These are phyloP conservation scores for Mucor velutinosus DNA, from an alignment of 371 early-diverging fungal species.

Conservation along the genomic window DNA sequence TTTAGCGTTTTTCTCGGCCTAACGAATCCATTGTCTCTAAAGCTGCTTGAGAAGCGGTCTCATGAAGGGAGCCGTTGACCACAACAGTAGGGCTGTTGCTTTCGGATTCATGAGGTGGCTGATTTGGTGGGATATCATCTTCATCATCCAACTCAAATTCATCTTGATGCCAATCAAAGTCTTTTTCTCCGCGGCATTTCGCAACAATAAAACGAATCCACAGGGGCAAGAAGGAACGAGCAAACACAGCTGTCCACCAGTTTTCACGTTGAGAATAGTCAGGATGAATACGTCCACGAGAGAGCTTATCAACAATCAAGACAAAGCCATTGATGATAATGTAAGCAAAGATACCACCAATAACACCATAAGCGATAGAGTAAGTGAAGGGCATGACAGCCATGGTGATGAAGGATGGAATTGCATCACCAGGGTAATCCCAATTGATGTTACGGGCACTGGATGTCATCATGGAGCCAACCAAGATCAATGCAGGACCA, in stretches of 20 bases:
- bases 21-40: neutral
- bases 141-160: conserved; percentile 31
- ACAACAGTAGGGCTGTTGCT: conserved; percentile 13
- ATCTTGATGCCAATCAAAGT: conserved; percentile 43
- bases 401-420: conserved; percentile 80
- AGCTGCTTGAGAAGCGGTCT: conserved; percentile 1
- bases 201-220: conserved; percentile 46
- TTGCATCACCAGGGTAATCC: conserved; percentile 75
- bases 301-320: conserved; percentile 48
- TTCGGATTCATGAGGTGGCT: neutral
- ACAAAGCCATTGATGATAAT: conserved; percentile 62
- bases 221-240: conserved; percentile 36
- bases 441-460: conserved; percentile 73
- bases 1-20: conserved; percentile 8
- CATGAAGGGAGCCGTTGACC: conserved; percentile 3
- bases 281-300: conserved; percentile 53
- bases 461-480: conserved; percentile 80
- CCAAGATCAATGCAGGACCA: conserved; percentile 75
- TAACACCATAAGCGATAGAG: conserved; percentile 72
- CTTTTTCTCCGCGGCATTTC: conserved; percentile 28
- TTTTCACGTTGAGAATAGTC: conserved; percentile 49
- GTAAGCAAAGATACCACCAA: conserved; percentile 67
- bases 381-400: conserved; percentile 79
- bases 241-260: conserved; percentile 47
- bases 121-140: neutral